Evolutionary conservation across 148 eudicot species (phyloP), one percentile per base, ranked within the genome.

Genomic region (Chenopodium album): DNA sequence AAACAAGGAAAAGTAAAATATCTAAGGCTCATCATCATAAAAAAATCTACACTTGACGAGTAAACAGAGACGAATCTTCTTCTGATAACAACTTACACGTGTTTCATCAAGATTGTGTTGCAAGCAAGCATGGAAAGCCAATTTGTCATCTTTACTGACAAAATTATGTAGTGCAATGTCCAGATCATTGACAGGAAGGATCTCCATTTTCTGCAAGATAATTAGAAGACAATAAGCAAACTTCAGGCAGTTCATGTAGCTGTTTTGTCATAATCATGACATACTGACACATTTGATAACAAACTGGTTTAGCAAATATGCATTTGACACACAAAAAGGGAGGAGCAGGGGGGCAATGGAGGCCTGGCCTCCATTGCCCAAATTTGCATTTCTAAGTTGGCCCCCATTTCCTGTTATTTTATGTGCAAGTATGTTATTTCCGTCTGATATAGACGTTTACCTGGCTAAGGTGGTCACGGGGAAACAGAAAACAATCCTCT

Each of bases 151-250:
- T 90, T 96, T 96, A 87, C 88, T 94, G 28, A 96, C 95, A 85
- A 96, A 96, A 89, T 94, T 89, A 78, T 96, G 99, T 60, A 96
- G 85, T 68, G 99, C 99, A 86, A 88, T 92, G 85, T 96, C 98
- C 89, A 96, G 86, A 88, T 96, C 99, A 83, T 89, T 92, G 69
- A 94, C 97, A 8, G 99, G 99, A 81, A 96, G 98, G 85, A 96
- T 91, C 95, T 94, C 99, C 99, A 94, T 96, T 91, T 96, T 90
- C 99, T 96, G 92, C 78, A 85, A 77, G 73, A 56, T 63, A 0
- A 34, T 41, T 13, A 32, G 59, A 68, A 60, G 64, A 73, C 52
- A 28, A 8, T 28, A 48, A 78, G 74, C 28, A 31, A 67, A 69
- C 32, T 48, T 34, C 50, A 12, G 70, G 32, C 71, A 68, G 17